Evolutionary conservation across 2,329 filamentous ascomycete species (phyloP).

Genomic region (Colletotrichum scovillei): DNA sequence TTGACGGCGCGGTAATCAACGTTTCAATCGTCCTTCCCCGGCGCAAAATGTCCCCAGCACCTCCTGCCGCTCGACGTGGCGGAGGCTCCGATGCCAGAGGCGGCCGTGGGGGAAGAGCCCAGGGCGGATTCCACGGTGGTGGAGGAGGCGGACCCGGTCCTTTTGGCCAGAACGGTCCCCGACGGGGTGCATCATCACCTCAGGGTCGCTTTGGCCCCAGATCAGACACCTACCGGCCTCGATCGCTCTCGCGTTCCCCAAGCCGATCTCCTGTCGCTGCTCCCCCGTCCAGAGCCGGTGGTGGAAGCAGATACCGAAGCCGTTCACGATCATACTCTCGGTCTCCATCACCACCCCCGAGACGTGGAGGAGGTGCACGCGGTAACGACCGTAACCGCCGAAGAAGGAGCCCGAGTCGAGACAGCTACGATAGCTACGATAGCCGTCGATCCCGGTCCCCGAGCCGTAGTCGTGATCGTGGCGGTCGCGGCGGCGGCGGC

Average conservation of each 20-base stretch:
- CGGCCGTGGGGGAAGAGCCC: slow-evolving; percentile 37
- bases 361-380: slow-evolving; percentile 45
- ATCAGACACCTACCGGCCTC: slow-evolving; percentile 72
- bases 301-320: slow-evolving; percentile 55
- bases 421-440: slow-evolving; percentile 55
- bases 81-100: slow-evolving; percentile 68
- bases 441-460: slow-evolving; percentile 43
- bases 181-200: slow-evolving; percentile 50
- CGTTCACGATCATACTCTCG: slow-evolving; percentile 60
- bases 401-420: slow-evolving; percentile 42
- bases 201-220: slow-evolving; percentile 53
- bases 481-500: neutral
- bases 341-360: slow-evolving; percentile 53
- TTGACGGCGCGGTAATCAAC: slow-evolving; percentile 84
- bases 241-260: slow-evolving; percentile 63
- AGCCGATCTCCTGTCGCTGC: slow-evolving; percentile 51
- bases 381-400: slow-evolving; percentile 42
- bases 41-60: slow-evolving; percentile 83
- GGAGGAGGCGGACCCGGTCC: slow-evolving; percentile 48
- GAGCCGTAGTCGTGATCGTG: slow-evolving; percentile 27
- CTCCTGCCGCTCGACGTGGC: slow-evolving; percentile 75
- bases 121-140: slow-evolving; percentile 42
- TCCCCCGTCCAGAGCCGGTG: slow-evolving; percentile 44
- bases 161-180: slow-evolving; percentile 49
- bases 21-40: slow-evolving; percentile 90